Base-by-base conservation (phyloP, 257 asterid species). In the Primulina huaijiensis region DNA sequence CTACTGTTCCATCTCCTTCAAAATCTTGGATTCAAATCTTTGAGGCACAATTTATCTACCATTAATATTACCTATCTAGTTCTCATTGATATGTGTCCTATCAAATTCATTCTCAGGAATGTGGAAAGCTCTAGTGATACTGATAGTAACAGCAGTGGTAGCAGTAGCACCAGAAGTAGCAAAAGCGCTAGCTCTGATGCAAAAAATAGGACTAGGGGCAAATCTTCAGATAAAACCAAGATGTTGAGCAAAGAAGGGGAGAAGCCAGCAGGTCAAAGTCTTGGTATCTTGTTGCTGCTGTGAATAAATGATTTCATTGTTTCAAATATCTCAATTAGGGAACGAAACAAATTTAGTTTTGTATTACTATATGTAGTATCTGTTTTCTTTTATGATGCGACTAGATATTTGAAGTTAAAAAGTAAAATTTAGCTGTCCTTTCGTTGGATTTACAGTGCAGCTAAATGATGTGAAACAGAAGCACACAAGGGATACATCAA, bases 71-170 rank as follows among this genome's bases (percentile, higher is more conserved):
- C 7, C 72, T 35, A 64, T 57, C 21, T 23, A 16, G 38, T 60
- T 46, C 53, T 62, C 19, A 8, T 35, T 66, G n/a, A 57, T 65
- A 31, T 43, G 30, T 53, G 62, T 53, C 38, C 14, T 57, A 60
- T 46, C 65, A 60, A 38, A 10, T 64, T 59, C 46, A 66, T 65
- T 67, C 76, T 64, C 77, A 89, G 97, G 89, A 70, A 79, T 73
- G 78, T 83, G 14, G 88, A 35, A 75, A 92, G 94, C 78, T 89
- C 97, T 50, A 89, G 93, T 72, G 82, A 83, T 67, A 75, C 90
- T 6, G 89, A 74, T 62, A 85, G 90, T 62, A 73, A 70, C 62
- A 84, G 70, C 59, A 85, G 94, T 52, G 55, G 46, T 38, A 59
- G 46, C 66, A 73, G 74, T 23, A 64, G 73, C 60, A 62, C 25